phyloP scores from a whole-genome alignment of 306 rosid species.

The Medicago ruthenica region DNA sequence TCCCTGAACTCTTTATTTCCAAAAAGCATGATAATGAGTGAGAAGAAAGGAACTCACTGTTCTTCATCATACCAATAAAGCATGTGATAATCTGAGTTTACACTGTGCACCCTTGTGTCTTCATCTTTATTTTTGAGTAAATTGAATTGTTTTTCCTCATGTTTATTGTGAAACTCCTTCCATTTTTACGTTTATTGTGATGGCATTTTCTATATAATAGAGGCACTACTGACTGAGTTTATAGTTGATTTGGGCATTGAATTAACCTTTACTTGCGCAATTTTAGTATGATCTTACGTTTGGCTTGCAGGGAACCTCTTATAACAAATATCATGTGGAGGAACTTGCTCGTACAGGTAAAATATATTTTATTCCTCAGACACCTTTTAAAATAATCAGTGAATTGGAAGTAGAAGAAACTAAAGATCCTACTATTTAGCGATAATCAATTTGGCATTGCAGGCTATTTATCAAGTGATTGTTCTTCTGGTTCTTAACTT shows the following conservation, averaged over 20 bases:
- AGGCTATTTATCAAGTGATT: constrained; percentile 84
- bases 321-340: constrained; percentile 99
- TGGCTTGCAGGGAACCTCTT: constrained; percentile 86
- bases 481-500: constrained; percentile 88
- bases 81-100: constrained; percentile 8
- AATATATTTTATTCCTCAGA: constrained; percentile 20
- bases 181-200: constrained; percentile 18
- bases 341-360: constrained; percentile 87
- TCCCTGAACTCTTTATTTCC: constrained; percentile 23
- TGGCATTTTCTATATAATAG: constrained; percentile 31
- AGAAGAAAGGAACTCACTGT: constrained; percentile 8
- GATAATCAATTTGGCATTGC: constrained; percentile 35
- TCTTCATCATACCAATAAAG: constrained; percentile 11
- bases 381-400: constrained; percentile 19
- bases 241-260: constrained; percentile 38
- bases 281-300: constrained; percentile 44
- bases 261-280: constrained; percentile 18
- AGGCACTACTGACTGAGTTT: constrained; percentile 3
- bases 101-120: not conserved
- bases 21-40: constrained; percentile 16
- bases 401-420: constrained; percentile 22
- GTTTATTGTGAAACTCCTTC: not conserved
- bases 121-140: not conserved
- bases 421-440: constrained; percentile 13
- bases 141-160: constrained; percentile 1